Evolutionary conservation across 495 filamentous ascomycete genomes (phyloP), one percentile per base, ranked within the genome.

Genomic region (Parathielavia hyrcaniae): DNA sequence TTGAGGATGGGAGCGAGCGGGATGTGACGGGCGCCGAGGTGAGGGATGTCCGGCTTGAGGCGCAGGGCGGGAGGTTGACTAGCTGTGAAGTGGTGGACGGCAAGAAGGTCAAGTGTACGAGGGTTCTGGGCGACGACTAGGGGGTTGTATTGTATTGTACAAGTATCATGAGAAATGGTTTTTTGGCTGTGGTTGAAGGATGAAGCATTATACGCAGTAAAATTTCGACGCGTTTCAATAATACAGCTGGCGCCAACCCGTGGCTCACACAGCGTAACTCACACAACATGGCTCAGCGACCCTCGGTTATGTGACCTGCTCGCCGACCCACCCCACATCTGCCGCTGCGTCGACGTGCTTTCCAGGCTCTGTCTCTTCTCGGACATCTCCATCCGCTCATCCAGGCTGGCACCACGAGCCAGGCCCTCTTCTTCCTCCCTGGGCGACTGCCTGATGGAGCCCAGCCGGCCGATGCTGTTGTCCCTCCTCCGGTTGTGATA

Each of bases 291-390:
- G 46, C 61, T 52, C 22, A 47, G 14, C 17, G 51, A 50, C 8
- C 52, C 54, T 46, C 20, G 50, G 17, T 58, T 52, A 11, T 51
- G 62, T 4, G 65, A 55, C 36, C 60, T 50, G 14, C 40, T 58
- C 20, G 46, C 13, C 4, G 51, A 57, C 49, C 62, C n/a, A n/a
- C n/a, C 34, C 32, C 49, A 55, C 58, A 44, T 56, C 26, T 26
- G 34, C 17, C 62, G 55, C 40, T 38, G 36, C 5, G 44, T 60
- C 11, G 61, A 62, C 3, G 14, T 32, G 46, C 60, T 67, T 16
- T 61, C 66, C 41, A 44, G 10, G n/a, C 56, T 58, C 17, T 35
- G 49, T 16, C 56, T 87, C 60, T 83, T 59, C 63, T 64, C 17
- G 9, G 35, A 8, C 45, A 56, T 65, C n/a, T 64, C 58, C 20